Evolutionary conservation across 1,284 basidiomycete genomes (phyloP), one percentile per base, ranked within the genome.

Genomic region (Melampsora larici-populina): DNA sequence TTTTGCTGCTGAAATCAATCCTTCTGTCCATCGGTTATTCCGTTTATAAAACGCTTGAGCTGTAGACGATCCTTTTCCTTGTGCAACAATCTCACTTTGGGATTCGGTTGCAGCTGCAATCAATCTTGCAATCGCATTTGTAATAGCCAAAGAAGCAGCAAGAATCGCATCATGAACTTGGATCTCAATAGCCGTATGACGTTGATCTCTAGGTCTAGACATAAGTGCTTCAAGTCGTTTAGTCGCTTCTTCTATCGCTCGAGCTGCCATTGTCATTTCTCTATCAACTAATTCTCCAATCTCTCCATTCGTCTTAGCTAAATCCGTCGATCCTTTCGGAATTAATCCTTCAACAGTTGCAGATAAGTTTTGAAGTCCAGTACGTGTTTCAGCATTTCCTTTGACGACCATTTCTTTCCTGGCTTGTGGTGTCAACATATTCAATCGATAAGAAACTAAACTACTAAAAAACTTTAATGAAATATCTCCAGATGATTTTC

Each of bases 1-100:
- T 84, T 97, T 97, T 43, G 97, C 97, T 29, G 97, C 97, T 43
- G 94, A 97, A 81, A 99, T 96, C 80, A 99, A 90, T 81, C 97
- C 97, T 85, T 99, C 97, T 24, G 97, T 99, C 97, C 97, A 99
- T 79, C 97, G 89, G 85, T 99, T 98, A 89, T 99, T 97, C 80
- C 92, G 90, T 87, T 99, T 99, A 89, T 98, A 99, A 88, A 99
- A 99, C 83, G 98, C 96, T 85, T 97, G 94, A 26, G 87, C 89
- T 31, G 93, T 89, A 84, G 90, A 93, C 15, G 93, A 91, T 6
- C 96, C 96, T 84, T 90, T 92, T 79, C 97, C 97, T 85, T 96
- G 91, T 4, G 91, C 90, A 66, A 99, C 97, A 79, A 99, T 99
- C 86, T 99, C 97, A 84, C 97, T 90, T 85, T 99, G 97, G 65